phyloP scores from a whole-genome alignment of 1,139 yeast genomes.

The Yamadazyma dendronema region DNA sequence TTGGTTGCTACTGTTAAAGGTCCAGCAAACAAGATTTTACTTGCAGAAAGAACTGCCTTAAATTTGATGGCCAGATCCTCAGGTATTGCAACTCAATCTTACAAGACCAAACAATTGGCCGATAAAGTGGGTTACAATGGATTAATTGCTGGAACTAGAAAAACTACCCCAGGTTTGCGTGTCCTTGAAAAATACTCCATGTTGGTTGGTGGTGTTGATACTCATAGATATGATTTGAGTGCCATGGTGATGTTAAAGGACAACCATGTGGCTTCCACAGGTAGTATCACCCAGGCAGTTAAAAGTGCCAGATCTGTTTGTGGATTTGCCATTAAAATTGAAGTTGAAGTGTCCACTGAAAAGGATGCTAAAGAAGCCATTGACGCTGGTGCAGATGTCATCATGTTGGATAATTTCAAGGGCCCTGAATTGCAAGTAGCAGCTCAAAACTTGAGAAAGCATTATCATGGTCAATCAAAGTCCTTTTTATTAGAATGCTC shows the following conservation, averaged over 20 bases:
- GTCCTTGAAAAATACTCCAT: conserved; percentile 86
- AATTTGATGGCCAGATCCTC: conserved; percentile 80
- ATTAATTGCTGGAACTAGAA: conserved; percentile 92
- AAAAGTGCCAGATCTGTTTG: conserved; percentile 72
- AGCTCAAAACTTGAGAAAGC: conserved; percentile 59
- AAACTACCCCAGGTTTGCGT: conserved; percentile 95
- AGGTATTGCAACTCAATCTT: conserved; percentile 85
- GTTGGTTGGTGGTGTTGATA: conserved; percentile 93
- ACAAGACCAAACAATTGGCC: conserved; percentile 58
- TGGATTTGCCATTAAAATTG: conserved; percentile 88
- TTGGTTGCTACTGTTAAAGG: conserved; percentile 80
- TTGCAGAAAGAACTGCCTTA: conserved; percentile 85
- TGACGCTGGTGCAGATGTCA: conserved; percentile 91
- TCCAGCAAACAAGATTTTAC: conserved; percentile 70
- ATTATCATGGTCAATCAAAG: conserved; percentile 51
- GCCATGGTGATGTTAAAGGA: conserved; percentile 97
- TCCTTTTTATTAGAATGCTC: conserved; percentile 80
- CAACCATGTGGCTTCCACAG: conserved; percentile 89
- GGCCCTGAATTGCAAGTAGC: conserved; percentile 66
- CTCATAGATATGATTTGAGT: conserved; percentile 88
- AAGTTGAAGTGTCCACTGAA: conserved; percentile 85
- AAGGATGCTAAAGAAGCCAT: conserved; percentile 90
- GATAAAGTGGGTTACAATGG: conserved; percentile 74
- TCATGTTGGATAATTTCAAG: conserved; percentile 88
- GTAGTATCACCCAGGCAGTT: conserved; percentile 86